Evolutionary conservation across 768 basidiomycete species (phyloP).

Genomic region (Lactarius indigo): DNA sequence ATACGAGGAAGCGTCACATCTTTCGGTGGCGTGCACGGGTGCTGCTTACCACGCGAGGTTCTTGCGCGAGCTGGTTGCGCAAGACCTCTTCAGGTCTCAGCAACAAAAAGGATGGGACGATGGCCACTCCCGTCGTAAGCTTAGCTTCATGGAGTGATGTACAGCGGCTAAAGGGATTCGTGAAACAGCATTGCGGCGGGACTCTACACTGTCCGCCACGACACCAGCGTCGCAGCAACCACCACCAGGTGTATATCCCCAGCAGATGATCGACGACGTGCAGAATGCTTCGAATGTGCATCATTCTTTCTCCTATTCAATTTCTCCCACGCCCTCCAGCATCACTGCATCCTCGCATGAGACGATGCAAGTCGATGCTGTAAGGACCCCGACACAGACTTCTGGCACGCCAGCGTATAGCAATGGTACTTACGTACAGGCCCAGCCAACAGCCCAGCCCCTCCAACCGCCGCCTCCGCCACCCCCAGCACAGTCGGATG

Average conservation of each 20-base stretch:
- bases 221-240: slow-evolving; percentile 11
- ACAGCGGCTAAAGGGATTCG: not conserved
- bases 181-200: slow-evolving; percentile 13
- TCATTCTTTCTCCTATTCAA: slow-evolving; percentile 4
- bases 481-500: slow-evolving; percentile 36
- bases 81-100: slow-evolving; percentile 54
- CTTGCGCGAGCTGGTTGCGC: slow-evolving; percentile 61
- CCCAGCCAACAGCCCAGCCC: slow-evolving; percentile 6
- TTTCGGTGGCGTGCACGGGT: slow-evolving; percentile 57
- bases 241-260: slow-evolving; percentile 14
- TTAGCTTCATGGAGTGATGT: not conserved
- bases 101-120: slow-evolving; percentile 22
- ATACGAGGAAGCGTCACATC: slow-evolving; percentile 65
- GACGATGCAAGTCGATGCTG: slow-evolving; percentile 15
- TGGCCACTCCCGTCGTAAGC: slow-evolving; percentile 10
- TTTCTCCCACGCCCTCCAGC: slow-evolving; percentile 9
- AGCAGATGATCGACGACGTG: slow-evolving; percentile 13
- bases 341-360: slow-evolving; percentile 9
- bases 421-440: slow-evolving; percentile 3
- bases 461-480: not conserved
- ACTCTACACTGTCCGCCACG: slow-evolving; percentile 10
- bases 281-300: slow-evolving; percentile 11
- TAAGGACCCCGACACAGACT: slow-evolving; percentile 27
- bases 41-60: slow-evolving; percentile 81
- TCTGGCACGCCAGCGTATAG: slow-evolving; percentile 10